These are phyloP conservation scores for Penicillium steckii DNA, from an alignment of 495 filamentous ascomycete genomes.

Conservation along the genomic window DNA sequence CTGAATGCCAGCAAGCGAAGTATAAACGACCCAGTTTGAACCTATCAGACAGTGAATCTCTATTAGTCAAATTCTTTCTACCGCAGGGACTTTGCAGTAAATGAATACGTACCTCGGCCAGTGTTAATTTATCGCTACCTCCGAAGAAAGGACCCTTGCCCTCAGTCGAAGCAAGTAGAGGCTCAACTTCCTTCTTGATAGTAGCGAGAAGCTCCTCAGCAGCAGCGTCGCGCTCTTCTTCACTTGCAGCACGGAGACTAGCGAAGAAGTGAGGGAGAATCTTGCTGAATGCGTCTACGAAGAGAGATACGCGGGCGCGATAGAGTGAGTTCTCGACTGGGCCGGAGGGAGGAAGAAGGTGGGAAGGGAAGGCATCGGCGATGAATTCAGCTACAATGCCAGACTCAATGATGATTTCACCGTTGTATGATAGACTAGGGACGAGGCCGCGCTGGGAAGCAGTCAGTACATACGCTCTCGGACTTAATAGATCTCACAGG, in stretches of 20 bases:
- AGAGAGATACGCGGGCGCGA: slow-evolving; percentile 71
- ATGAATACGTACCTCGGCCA: slow-evolving; percentile 77
- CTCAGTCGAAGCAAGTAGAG: slow-evolving; percentile 48
- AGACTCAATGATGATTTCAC: slow-evolving; percentile 71
- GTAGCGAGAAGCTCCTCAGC: slow-evolving; percentile 42
- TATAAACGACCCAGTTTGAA: slow-evolving; percentile 66
- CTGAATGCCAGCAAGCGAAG: slow-evolving; percentile 54
- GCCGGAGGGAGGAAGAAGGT: slow-evolving; percentile 40
- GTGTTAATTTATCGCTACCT: slow-evolving; percentile 70
- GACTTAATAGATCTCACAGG: not conserved
- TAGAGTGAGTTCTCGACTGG: slow-evolving; percentile 44
- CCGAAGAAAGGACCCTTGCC: slow-evolving; percentile 76
- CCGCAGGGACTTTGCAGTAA: too few relatives aligned
- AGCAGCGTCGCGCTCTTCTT: slow-evolving; percentile 36
- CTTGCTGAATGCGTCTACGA: slow-evolving; percentile 76
- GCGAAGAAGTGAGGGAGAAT: slow-evolving; percentile 46
- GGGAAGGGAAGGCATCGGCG: slow-evolving; percentile 54
- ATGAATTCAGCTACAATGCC: slow-evolving; percentile 77
- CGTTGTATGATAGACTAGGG: slow-evolving; percentile 68
- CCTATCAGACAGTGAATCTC: slow-evolving; percentile 43
- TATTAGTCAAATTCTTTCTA: too few relatives aligned
- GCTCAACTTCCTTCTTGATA: slow-evolving; percentile 73
- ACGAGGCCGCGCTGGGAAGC: slow-evolving; percentile 65
- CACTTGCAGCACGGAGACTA: slow-evolving; percentile 36
- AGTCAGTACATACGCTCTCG: not conserved